A percentile compares a stretch with the other conserved stretches of the same genome.
Conservation (phyloP, 257 asterid genomes). For the Fraxinus anomala region DNA sequence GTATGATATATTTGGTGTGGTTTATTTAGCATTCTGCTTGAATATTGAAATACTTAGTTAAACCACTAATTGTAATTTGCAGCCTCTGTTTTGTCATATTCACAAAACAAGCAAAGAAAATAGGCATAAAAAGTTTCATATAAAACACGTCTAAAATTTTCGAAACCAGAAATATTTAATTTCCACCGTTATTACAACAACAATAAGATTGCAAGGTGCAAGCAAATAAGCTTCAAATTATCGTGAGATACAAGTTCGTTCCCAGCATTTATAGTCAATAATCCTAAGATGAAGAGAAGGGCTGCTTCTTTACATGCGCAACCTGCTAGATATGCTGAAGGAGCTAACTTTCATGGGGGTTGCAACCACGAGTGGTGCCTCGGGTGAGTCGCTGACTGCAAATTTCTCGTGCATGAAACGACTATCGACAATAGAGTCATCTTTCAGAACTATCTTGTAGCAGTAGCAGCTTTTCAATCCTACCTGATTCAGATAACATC, state of each 20-base stretch:
- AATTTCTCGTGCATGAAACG: constrained; percentile 94
- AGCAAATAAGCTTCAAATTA: constrained; percentile 14
- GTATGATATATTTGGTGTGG: constrained; percentile 11
- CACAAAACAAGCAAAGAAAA: not conserved
- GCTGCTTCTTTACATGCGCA: constrained; percentile 36
- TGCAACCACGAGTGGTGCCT: constrained; percentile 68
- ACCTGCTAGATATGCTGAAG: constrained; percentile 83
- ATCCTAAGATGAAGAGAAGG: constrained; percentile 18
- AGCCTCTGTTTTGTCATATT: no score
- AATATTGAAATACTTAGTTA: no score
- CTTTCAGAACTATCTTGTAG: constrained; percentile 61
- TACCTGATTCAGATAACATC: constrained; percentile 73
- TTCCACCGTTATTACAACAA: constrained; percentile 36
- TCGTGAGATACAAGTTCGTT: constrained; percentile 1
- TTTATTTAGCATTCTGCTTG: no score
- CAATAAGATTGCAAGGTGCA: constrained; percentile 38
- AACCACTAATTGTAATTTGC: no score
- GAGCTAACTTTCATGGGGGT: constrained; percentile 91
- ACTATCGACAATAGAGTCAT: constrained; percentile 63
- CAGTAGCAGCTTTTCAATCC: constrained; percentile 91
- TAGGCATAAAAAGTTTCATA: not conserved
- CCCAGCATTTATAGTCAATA: not conserved
- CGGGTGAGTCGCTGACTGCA: constrained; percentile 77
- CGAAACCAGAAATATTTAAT: not conserved
- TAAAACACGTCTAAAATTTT: not conserved